Base-by-base conservation (phyloP, 2,329 filamentous ascomycete genomes). In the Penicillium sp. region DNA sequence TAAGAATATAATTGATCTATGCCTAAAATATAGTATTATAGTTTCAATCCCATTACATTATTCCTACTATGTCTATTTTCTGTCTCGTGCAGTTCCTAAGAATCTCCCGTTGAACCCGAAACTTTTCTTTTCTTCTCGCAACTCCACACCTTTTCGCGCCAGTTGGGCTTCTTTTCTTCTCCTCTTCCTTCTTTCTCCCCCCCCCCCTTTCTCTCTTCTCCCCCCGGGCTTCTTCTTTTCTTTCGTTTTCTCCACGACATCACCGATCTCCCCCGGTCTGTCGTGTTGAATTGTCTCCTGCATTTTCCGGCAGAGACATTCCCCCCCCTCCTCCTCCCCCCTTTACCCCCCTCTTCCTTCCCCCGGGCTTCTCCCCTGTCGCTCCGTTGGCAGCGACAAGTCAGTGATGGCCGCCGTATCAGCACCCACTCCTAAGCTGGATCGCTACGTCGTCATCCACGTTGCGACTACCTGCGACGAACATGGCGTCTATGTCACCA, bases 381-480 rank as follows among this genome's bases (percentile, higher is more conserved):
- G 67, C 68, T 71, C 64, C 68, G 65, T 71, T 72, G 72, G 68
- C 68, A 70, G 66, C 65, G 65, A 70, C 63, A 65, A 69, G 51
- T 67, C 67, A 74, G 68, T 71, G 73, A 75, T 83, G 81, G 79
- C 81, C 64, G 74, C 77, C 75, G 73, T 78, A 68, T 77, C 77
- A 73, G 74, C 79, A 67, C 76, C 84, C 83, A 86, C 87, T 71
- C 85, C 89, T 71, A 90, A 90, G 81, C 87, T 97, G 81, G 95
- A 99, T 83, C 91, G 94, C 79, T 99, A 97, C 82, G 91, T 97
- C 69, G 92, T 99, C 75, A 97, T 98, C 78, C 95, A 99, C 81
- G 94, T 98, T 75, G 95, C 95, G 67, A 99, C 95, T 38, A 99
- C 95, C 71, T 99, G 95, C 82, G 95, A 99, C 80, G 95, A 99